These are phyloP conservation scores for Penicillium psychrofluorescens DNA, from an alignment of 495 filamentous ascomycete species.

Conservation along the genomic window DNA sequence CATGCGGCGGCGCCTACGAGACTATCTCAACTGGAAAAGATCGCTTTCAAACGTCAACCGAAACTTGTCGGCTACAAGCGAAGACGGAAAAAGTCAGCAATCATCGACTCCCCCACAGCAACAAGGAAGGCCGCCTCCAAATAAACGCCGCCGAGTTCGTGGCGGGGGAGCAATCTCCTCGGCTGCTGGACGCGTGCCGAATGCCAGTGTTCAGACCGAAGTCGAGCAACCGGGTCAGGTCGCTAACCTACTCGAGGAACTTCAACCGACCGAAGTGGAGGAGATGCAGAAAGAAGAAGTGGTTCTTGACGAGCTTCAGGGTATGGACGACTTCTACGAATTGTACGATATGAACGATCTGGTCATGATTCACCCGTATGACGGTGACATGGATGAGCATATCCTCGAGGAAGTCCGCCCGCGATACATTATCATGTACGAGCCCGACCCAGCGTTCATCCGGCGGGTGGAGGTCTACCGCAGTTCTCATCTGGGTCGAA, in stretches of 20 bases:
- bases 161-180: constrained; percentile 61
- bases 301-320: constrained; percentile 72
- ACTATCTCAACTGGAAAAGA: constrained; percentile 88
- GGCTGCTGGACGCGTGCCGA: constrained; percentile 47
- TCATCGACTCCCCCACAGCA: constrained; percentile 21
- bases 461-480: constrained; percentile 92
- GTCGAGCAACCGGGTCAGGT: constrained; percentile 77
- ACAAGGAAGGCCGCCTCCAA: constrained; percentile 63
- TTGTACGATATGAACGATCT: constrained; percentile 89
- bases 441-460: constrained; percentile 93
- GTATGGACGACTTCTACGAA: constrained; percentile 87
- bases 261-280: constrained; percentile 60
- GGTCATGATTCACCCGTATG: constrained; percentile 84
- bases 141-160: constrained; percentile 84
- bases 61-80: constrained; percentile 41
- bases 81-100: constrained; percentile 9
- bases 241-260: constrained; percentile 54
- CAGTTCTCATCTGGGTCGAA: constrained; percentile 82
- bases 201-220: constrained; percentile 65
- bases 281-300: constrained; percentile 64
- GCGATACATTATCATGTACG: constrained; percentile 97
- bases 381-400: constrained; percentile 93
- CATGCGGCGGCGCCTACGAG: constrained; percentile 79
- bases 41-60: constrained; percentile 85
- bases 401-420: constrained; percentile 88